A percentile compares a stretch with the other conserved stretches of the same genome.
phyloP scores from a whole-genome alignment of 495 filamentous ascomycete species.

The Neurospora sp. region DNA sequence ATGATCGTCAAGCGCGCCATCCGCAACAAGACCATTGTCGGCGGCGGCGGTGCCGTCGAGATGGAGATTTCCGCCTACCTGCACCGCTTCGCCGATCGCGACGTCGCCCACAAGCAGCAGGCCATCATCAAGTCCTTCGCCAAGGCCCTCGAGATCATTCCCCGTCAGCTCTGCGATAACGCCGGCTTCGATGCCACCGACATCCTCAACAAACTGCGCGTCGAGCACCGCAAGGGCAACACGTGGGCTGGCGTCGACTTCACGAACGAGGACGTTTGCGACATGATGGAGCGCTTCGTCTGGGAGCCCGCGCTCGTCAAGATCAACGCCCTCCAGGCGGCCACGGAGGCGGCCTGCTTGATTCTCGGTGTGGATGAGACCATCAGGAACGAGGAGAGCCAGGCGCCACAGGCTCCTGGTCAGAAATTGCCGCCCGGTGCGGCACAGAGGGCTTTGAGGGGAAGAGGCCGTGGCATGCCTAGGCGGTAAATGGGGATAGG shows the following conservation, averaged over 20 bases:
- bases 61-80: slow-evolving; percentile 95
- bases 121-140: slow-evolving; percentile 95
- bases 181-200: slow-evolving; percentile 97
- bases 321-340: slow-evolving; percentile 93
- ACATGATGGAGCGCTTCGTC: slow-evolving; percentile 89
- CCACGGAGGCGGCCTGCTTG: slow-evolving; percentile 87
- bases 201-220: slow-evolving; percentile 86
- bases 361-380: slow-evolving; percentile 96
- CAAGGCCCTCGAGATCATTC: slow-evolving; percentile 93
- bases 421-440: slow-evolving; percentile 80
- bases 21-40: slow-evolving; percentile 86
- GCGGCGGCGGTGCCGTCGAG: slow-evolving; percentile 88
- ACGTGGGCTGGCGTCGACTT: slow-evolving; percentile 97
- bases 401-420: slow-evolving; percentile 65
- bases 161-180: slow-evolving; percentile 94
- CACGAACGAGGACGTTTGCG: slow-evolving; percentile 74
- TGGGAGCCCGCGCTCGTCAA: slow-evolving; percentile 96
- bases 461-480: slow-evolving; percentile 87
- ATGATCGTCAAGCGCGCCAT: slow-evolving; percentile 99
- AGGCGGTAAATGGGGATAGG: slow-evolving; percentile 42
- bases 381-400: slow-evolving; percentile 90
- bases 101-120: slow-evolving; percentile 91
- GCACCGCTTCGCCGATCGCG: slow-evolving; percentile 81
- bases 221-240: slow-evolving; percentile 85
- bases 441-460: slow-evolving; percentile 80